phyloP scores from a whole-genome alignment of 2,329 filamentous ascomycete species.

The Scytalidium lignicola region DNA sequence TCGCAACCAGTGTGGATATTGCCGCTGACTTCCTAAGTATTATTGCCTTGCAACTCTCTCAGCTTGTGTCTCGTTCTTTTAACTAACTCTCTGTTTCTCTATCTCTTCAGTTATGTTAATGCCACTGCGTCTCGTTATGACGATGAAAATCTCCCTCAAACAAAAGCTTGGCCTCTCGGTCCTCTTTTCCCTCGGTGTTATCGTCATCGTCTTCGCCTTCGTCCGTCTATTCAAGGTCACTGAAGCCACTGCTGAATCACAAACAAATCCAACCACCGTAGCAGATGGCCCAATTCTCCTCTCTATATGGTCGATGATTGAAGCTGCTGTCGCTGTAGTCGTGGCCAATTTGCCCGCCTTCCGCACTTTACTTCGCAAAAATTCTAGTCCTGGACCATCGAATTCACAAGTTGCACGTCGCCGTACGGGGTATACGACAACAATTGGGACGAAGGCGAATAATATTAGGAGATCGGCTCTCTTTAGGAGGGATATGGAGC shows the following conservation, averaged over 20 bases:
- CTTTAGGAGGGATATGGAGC: no score
- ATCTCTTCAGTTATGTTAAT: neutral
- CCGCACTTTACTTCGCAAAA: neutral
- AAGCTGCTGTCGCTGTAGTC: constrained; percentile 2
- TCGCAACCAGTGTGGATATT: constrained; percentile 4
- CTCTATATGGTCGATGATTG: constrained; percentile 4
- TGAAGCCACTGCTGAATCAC: constrained; percentile 1
- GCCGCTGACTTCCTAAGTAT: constrained; percentile 1
- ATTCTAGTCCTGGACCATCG: no score
- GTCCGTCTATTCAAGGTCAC: constrained; percentile 4
- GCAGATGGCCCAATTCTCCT: constrained; percentile 4
- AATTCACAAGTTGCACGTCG: no score
- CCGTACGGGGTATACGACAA: no score
- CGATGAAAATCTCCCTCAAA: constrained; percentile 1
- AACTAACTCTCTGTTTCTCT: neutral
- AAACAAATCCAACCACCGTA: constrained; percentile 3
- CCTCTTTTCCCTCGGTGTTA: constrained; percentile 4
- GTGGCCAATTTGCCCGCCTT: constrained; percentile 11
- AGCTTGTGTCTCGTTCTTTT: neutral
- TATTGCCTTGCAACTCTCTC: no score
- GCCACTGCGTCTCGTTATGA: constrained; percentile 3
- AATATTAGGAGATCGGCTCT: no score
- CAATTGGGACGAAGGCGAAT: no score
- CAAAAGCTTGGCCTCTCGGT: constrained; percentile 3
- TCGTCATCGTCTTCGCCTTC: constrained; percentile 5